A percentile compares a stretch with the other conserved stretches of the same genome.
Evolutionary conservation across 495 filamentous ascomycete species (phyloP).

Genomic region (Cercophora samala): DNA sequence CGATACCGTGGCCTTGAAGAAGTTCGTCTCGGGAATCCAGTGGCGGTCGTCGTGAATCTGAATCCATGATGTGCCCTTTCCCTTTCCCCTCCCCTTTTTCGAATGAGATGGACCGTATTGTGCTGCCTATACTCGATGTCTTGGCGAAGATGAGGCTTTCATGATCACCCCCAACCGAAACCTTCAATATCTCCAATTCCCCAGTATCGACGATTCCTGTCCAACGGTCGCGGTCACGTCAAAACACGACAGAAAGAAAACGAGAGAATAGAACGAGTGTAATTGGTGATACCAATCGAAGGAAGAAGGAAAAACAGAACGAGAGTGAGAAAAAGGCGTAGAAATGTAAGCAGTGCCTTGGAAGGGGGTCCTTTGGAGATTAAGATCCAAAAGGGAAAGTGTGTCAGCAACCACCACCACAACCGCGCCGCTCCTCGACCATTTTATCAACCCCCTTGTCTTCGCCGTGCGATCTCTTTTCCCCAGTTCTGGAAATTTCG

Average conservation of each 20-base stretch:
- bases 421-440: not conserved
- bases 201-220: not conserved
- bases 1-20: conserved; percentile 17
- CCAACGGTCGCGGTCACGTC: not conserved
- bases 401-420: not conserved
- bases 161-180: not conserved
- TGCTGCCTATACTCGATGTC: not conserved
- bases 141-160: not conserved
- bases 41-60: not conserved
- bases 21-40: conserved; percentile 6
- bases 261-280: not conserved
- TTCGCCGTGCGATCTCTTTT: not conserved
- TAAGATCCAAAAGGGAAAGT: not conserved
- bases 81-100: not conserved
- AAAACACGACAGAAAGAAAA: not conserved
- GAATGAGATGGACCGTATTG: not conserved
- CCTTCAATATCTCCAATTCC: not conserved
- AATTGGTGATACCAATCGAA: not conserved
- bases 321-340: not conserved
- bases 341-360: not conserved
- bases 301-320: not conserved
- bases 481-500: not conserved
- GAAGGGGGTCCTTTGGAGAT: not conserved
- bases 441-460: not conserved
- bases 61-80: not conserved